Conservation (phyloP, 192 early-diverging fungal genomes). For the Podila epigama region DNA sequence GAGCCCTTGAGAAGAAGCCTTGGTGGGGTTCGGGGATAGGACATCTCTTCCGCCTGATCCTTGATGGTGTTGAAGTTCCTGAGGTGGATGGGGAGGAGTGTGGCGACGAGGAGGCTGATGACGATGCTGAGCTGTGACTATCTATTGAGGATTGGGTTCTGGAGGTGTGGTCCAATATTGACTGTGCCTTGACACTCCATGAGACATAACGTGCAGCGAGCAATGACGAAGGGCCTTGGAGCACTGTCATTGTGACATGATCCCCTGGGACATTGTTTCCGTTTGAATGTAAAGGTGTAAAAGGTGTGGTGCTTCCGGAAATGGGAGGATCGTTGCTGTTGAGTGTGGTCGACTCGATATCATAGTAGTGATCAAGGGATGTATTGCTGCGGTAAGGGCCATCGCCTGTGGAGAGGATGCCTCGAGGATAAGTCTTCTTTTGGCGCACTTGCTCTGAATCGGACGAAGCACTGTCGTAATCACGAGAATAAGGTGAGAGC, state of each 20-base stretch:
- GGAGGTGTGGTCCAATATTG: constrained; percentile 35
- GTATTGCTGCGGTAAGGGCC: constrained; percentile 1
- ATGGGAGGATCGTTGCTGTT: constrained; percentile 42
- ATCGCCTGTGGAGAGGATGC: constrained; percentile 24
- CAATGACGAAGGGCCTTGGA: constrained; percentile 30
- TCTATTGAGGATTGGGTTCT: constrained; percentile 9
- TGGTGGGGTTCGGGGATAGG: constrained; percentile 44
- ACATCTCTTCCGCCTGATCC: constrained; percentile 25
- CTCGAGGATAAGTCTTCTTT: constrained; percentile 34
- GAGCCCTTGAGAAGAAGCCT: constrained; percentile 44
- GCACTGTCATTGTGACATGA: constrained; percentile 22
- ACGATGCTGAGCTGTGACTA: constrained; percentile 1
- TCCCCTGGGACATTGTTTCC: constrained; percentile 9
- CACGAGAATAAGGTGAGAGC: constrained; percentile 30
- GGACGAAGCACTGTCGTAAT: constrained; percentile 46
- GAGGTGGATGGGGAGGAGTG: constrained; percentile 36
- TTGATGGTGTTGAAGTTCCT: constrained; percentile 38
- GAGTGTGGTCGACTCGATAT: constrained; percentile 42
- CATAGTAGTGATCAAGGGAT: constrained; percentile 41
- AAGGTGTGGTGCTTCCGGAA: constrained; percentile 46
- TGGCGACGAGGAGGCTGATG: constrained; percentile 23
- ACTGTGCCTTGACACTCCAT: constrained; percentile 49
- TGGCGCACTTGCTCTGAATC: constrained; percentile 35
- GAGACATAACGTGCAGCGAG: constrained; percentile 31
- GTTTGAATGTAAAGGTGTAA: constrained; percentile 10